phyloP scores from a whole-genome alignment of 78 protist species.

The Guillardia theta region DNA sequence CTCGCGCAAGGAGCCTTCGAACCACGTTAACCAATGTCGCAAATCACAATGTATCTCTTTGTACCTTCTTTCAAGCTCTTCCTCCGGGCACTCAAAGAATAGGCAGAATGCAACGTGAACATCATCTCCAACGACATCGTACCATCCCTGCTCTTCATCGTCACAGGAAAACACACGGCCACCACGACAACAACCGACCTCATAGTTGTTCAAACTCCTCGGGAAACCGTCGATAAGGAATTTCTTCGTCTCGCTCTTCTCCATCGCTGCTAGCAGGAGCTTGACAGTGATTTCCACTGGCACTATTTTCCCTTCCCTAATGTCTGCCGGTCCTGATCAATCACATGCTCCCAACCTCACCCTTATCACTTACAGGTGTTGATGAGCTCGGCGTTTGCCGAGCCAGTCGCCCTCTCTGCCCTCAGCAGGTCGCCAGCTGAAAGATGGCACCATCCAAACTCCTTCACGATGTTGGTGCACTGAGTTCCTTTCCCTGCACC shows the following conservation, averaged over 20 bases:
- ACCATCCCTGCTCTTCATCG: no score
- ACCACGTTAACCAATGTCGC: no score
- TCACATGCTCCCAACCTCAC: no score
- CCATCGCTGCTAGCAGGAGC: constrained; percentile 6
- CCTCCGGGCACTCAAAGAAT: not conserved
- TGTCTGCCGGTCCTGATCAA: no score
- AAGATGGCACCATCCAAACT: constrained; percentile 75
- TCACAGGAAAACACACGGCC: no score
- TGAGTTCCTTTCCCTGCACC: constrained; percentile 84
- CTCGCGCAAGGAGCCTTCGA: no score
- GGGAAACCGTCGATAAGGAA: constrained; percentile 42
- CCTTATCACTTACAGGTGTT: not conserved
- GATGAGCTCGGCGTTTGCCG: constrained; percentile 63
- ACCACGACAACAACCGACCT: not conserved
- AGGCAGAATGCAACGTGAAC: not conserved
- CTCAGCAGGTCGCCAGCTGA: constrained; percentile 90
- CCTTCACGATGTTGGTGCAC: constrained; percentile 67
- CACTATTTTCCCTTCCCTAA: constrained; percentile 35
- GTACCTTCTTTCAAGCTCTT: not conserved
- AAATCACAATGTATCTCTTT: no score
- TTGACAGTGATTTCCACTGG: constrained; percentile 33
- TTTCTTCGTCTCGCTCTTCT: not conserved
- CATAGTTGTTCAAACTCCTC: not conserved
- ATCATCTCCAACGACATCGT: no score
- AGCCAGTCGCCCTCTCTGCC: constrained; percentile 66